A percentile compares a stretch with the other conserved stretches of the same genome.
Evolutionary conservation across 192 early-diverging fungal genomes (phyloP).

Genomic region (Diversispora eburnea): DNA sequence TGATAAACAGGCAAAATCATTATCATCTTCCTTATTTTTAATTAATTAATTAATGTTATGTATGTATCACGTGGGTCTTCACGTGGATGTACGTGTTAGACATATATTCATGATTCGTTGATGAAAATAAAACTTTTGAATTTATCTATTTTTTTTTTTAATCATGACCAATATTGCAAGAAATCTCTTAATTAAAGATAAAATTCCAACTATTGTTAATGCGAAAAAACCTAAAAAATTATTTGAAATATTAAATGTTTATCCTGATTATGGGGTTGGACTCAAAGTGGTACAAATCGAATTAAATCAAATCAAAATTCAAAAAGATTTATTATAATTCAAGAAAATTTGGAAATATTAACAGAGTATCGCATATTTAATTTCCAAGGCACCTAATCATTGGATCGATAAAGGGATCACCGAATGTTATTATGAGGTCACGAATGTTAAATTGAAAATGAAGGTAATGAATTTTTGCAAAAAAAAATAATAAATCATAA

Average conservation of each 20-base stretch:
- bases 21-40: neutral
- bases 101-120: too few species aligned
- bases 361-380: too few species aligned
- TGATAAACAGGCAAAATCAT: neutral
- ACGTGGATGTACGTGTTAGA: too few species aligned
- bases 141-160: too few species aligned
- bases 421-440: conserved; percentile 12
- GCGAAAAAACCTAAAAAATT: conserved; percentile 6
- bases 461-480: too few species aligned
- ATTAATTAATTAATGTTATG: too few species aligned
- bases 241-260: conserved; percentile 18
- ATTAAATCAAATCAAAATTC: neutral
- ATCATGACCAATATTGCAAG: conserved; percentile 18
- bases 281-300: conserved; percentile 1
- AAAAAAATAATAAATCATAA: too few species aligned
- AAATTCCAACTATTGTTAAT: neutral
- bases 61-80: too few species aligned
- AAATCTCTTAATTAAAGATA: neutral
- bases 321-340: neutral
- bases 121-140: too few species aligned
- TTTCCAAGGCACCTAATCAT: neutral
- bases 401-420: conserved; percentile 7
- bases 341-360: neutral
- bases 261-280: conserved; percentile 21
- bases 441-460: neutral